phyloP scores from a whole-genome alignment of 768 basidiomycete species.

The Termitomyces sp. region DNA sequence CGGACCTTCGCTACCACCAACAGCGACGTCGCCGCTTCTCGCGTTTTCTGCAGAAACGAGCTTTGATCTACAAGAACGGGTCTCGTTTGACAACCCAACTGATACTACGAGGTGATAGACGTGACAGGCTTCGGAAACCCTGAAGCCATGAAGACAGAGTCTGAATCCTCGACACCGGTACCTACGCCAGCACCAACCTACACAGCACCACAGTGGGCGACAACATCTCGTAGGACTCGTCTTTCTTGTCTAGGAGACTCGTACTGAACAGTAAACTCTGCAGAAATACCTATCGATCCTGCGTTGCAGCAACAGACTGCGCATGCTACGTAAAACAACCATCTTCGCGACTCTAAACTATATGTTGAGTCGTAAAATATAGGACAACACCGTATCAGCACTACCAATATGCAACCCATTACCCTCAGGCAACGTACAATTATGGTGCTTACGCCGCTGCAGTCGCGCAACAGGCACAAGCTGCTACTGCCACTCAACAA shows the following conservation, averaged over 20 bases:
- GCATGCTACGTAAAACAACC: slow-evolving; percentile 37
- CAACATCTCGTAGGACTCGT: slow-evolving; percentile 22
- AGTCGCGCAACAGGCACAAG: slow-evolving; percentile 23
- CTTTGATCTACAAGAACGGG: background rate
- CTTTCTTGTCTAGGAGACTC: background rate
- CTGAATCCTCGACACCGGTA: slow-evolving; percentile 22
- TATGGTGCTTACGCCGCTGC: slow-evolving; percentile 40
- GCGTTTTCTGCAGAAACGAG: background rate
- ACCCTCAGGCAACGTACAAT: slow-evolving; percentile 40
- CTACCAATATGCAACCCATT: slow-evolving; percentile 43
- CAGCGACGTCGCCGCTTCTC: background rate
- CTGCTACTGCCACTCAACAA: slow-evolving; percentile 18
- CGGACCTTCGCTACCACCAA: background rate
- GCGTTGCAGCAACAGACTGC: slow-evolving; percentile 60
- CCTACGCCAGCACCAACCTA: slow-evolving; percentile 26
- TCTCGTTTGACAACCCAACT: background rate
- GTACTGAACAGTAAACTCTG: background rate
- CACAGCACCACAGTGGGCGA: slow-evolving; percentile 28
- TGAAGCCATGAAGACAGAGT: slow-evolving; percentile 41
- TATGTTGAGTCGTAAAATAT: slow-evolving; percentile 17
- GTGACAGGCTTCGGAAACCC: no score
- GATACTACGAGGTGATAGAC: background rate
- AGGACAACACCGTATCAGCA: slow-evolving; percentile 50
- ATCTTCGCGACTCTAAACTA: slow-evolving; percentile 14
- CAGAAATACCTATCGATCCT: slow-evolving; percentile 66